Evolutionary conservation across 2,329 filamentous ascomycete species (phyloP), one percentile per base, ranked within the genome.

Genomic region (Triangularia setosa): DNA sequence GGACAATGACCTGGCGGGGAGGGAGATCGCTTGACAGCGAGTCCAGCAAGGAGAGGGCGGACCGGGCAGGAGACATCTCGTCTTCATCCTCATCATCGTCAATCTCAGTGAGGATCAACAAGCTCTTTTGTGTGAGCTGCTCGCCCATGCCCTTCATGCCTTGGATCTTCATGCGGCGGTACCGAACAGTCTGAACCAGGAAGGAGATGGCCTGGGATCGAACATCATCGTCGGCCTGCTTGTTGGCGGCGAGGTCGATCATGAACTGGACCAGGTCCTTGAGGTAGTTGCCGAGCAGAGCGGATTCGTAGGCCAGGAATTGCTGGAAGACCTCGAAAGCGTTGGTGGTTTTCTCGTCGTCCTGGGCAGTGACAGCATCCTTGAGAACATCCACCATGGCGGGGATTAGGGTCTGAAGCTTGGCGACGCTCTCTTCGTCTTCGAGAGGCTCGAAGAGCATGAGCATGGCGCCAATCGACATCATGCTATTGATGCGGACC

Each of bases 301-400:
- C 86, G 28, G 92, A 90, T 75, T 97, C 94, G 76, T 92, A 97
- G 68, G 90, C 91, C 61, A 99, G 86, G 72, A 97, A 89, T 59
- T 92, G 95, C 81, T 98, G 95, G 85, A 98, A 97, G 70, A 97
- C 93, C 76, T 98, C 95, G 72, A 98, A 99, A 25, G 92, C 87
- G 75, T 94, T 89, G 82, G 94, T 92, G 71, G 91, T 89, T 75
- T 90, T 90, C 75, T 97, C 93, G 72, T 97, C 93, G 72, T 97
- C 90, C 64, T 86, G 85, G 64, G 85, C 84, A 72, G 92, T 86
- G 64, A 98, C 90, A 25, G 91, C 87, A 68, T 89, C 85, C 83
- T 97, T 95, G 69, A 98, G 84, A 11, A 97, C 92, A 68, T 88
- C 86, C 65, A 98, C 94, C 90, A 98, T 95, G 72, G 87, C 80